Evolutionary conservation across 495 filamentous ascomycete genomes (phyloP), one percentile per base, ranked within the genome.

Genomic region (Trichocladium antarcticum): DNA sequence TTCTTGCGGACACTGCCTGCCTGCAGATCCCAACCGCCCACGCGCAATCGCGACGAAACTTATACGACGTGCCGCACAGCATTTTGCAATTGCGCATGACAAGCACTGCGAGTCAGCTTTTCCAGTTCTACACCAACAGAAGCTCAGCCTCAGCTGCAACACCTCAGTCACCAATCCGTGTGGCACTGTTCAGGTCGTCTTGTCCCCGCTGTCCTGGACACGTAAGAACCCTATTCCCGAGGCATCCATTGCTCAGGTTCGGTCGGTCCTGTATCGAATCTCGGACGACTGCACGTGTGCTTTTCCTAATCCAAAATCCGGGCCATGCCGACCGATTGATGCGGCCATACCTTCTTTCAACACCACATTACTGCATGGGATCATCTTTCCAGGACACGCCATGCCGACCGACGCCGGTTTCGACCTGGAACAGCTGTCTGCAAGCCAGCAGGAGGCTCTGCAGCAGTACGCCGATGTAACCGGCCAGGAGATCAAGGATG

Each of bases 391-490:
- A 4, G 1, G 19, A 28, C n/a, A 11, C 35, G 50, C 34, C 8
- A 72, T 71, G 66, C 57, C 68, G 40, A 56, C 48, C 51, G 58
- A 58, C 50, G 56, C 53, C 19, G 72, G 66, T 5, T 56, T 76
- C 31, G 85, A 95, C 60, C 73, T 87, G 50, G 66, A 71, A 49
- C 70, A 76, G 64, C 87, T 97, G 41, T 82, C 80, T 14, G 70
- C 78, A 40, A 76, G 71, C 52, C 88, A 97, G 74, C 84, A 83
- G 60, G 73, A 79, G 21, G 83, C 84, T 41, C 76, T 98, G 29
- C 81, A 90, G 47, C 90, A 90, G 57, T 96, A 87, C 63, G 89
- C 80, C 22, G 74, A 85, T 35, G 84, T 98, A 21, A 97, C 92
- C 6, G 79, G 87, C 51, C 88, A 95, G 63, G 82, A 87, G 31